Evolutionary conservation across 768 basidiomycete genomes (phyloP).

Genomic region (Trametes maxima): DNA sequence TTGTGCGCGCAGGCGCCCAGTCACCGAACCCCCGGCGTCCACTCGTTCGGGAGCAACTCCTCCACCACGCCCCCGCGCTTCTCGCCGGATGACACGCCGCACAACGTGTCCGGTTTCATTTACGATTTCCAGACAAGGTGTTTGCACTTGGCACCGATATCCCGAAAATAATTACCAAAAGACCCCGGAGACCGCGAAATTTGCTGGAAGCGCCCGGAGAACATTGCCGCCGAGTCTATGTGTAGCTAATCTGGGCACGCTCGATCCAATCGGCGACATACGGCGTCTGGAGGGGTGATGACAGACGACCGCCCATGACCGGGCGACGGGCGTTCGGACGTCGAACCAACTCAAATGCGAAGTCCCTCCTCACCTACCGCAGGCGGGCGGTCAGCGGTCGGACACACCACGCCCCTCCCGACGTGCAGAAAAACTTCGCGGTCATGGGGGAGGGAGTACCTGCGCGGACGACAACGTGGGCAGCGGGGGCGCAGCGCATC

Average conservation of each 20-base stretch:
- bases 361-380: too few relatives aligned
- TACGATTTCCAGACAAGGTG: not conserved
- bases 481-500: not conserved
- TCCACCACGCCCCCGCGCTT: constrained; percentile 24
- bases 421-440: too few relatives aligned
- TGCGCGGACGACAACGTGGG: too few relatives aligned
- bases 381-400: not conserved
- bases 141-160: not conserved
- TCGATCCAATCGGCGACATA: constrained; percentile 22
- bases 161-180: not conserved
- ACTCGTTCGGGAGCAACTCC: constrained; percentile 9
- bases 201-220: not conserved
- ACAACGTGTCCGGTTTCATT: constrained; percentile 6
- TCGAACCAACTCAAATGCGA: not conserved
- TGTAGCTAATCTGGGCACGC: constrained; percentile 21
- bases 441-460: too few relatives aligned
- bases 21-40: constrained; percentile 2
- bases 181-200: constrained; percentile 7
- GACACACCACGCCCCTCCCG: not conserved
- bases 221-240: constrained; percentile 10
- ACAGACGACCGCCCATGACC: not conserved
- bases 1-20: not conserved
- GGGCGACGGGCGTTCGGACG: not conserved
- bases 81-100: constrained; percentile 19
- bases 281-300: not conserved